Evolutionary conservation across 2,329 filamentous ascomycete genomes (phyloP), one percentile per base, ranked within the genome.

Genomic region (Aspergillus chevalieri): DNA sequence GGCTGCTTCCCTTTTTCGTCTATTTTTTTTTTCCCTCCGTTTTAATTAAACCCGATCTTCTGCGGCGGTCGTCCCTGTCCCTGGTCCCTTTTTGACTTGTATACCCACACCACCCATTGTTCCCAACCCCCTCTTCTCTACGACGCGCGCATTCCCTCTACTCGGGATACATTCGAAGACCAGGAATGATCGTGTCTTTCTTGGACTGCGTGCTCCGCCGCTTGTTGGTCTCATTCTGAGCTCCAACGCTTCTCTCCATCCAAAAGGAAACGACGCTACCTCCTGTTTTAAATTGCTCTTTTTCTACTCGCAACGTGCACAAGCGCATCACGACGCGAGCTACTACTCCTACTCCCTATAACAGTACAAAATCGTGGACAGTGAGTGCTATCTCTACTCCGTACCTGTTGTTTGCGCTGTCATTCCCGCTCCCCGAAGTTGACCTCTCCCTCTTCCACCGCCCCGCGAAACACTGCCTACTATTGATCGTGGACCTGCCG

Each of bases 181-280:
- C 52, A 57, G 62, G 61, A 57, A 65, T 63, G 61, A 50, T 61
- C 56, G 55, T 61, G 53, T 54, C 46, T 44, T 51, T 64, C 57
- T 58, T 57, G 55, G 56, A 58, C 58, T 62, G 58, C 56, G 52
- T 63, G 59, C 63, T 66, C 58, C 63, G 62, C 65, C 63, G 62
- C 60, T 58, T 64, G 60, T 62, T 61, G 58, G 60, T 65, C 61
- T 65, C 63, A 59, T 58, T 57, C 59, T 61, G 57, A 61, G 57
- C 57, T 61, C 52, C 55, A 53, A 57, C 57, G 45, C 52, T 56
- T 56, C 56, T 44, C 41, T 36, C 15, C 34, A 9, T 6, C 15
- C 34, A 8, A 38, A 19, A 14, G 24, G 3, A 19, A 22, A 22
- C 14, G 17, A 30, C 26, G 9, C 26, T 30, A 30, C 10, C 12